Percentiles rank a stretch among this genome's conserved stretches.
Conservation (phyloP, 139 green algal genomes). For the Desmodesmus armatus region DNA sequence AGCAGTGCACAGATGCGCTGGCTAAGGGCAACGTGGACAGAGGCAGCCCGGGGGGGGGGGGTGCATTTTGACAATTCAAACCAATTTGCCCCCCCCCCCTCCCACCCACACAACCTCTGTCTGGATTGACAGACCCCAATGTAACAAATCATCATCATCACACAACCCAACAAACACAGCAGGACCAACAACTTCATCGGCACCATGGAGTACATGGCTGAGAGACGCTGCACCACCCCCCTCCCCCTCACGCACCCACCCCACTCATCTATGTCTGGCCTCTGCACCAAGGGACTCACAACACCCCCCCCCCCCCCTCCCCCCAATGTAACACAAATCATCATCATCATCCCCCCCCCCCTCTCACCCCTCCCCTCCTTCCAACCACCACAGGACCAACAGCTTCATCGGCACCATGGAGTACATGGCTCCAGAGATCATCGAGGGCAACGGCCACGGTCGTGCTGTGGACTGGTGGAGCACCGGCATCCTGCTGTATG, state of each 20-base stretch:
- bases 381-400: slow-evolving; percentile 90
- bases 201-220: slow-evolving; percentile 94
- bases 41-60: not conserved
- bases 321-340: too few species aligned
- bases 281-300: too few species aligned
- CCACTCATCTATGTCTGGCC: too few species aligned
- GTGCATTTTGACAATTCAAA: not conserved
- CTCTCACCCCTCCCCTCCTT: too few species aligned
- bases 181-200: slow-evolving; percentile 95
- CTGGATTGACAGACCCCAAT: too few species aligned
- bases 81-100: too few species aligned
- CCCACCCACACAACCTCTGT: too few species aligned
- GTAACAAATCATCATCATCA: too few species aligned
- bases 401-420: slow-evolving; percentile 97
- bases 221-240: too few species aligned
- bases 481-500: slow-evolving; percentile 95
- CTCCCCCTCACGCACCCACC: too few species aligned
- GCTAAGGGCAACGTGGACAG: slow-evolving; percentile 85
- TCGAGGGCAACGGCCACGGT: slow-evolving; percentile 86
- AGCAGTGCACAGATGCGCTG: slow-evolving; percentile 88
- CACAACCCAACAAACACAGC: too few species aligned
- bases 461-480: slow-evolving; percentile 98
- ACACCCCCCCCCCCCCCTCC: too few species aligned
- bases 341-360: not conserved
- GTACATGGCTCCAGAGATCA: slow-evolving; percentile 92